Base-by-base conservation (phyloP, 2,329 filamentous ascomycete genomes). In the Chaetoscypha palmicola region DNA sequence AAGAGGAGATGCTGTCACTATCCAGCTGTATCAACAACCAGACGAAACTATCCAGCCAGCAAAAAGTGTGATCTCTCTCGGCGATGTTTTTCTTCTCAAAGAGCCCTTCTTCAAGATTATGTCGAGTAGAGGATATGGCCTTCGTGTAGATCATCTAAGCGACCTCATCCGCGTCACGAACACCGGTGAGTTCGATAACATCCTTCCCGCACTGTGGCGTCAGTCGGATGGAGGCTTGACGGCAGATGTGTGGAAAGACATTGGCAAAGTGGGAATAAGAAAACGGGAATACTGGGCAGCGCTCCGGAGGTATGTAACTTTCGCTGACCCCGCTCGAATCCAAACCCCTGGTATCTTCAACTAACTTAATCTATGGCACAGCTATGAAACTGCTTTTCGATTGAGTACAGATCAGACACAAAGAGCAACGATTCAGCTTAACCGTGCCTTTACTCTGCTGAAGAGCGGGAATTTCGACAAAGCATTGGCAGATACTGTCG, bases 11-110 rank as follows among this genome's bases (percentile, higher is more conserved):
- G 54, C 66, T 1, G 7, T 64, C 16, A 50, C 72, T 1, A 59
- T 68, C 44, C 50, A 72, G 0, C 66, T 69, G 45, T 62, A 72
- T 35, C 67, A 70, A 32, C 66, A 64, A 5, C 59, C 63, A 2
- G 19, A 32, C 3, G 32, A 45, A 4, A 23, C 21, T 21, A 19
- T 30, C 12, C 11, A 20, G 3, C 24, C 26, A 4, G 33, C 39
- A 7, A 14, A 2, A 2, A 26, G 26, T n/a, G n/a, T 42, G 4
- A 14, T 38, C 5, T n/a, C 14, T 8, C 14, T 34, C 4, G 33
- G 21, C 2, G 17, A n/a, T 9, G 38, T 46, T 4, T 19, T 38
- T n/a, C 20, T 46, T 14, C 3, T 38, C 7, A 46, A 42, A 21
- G 38, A 42, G 5, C 44, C 44, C 7, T 46, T 32, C 24, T 30